Base-by-base conservation (phyloP, 805 yeast species). In the Peterozyma toletana region DNA sequence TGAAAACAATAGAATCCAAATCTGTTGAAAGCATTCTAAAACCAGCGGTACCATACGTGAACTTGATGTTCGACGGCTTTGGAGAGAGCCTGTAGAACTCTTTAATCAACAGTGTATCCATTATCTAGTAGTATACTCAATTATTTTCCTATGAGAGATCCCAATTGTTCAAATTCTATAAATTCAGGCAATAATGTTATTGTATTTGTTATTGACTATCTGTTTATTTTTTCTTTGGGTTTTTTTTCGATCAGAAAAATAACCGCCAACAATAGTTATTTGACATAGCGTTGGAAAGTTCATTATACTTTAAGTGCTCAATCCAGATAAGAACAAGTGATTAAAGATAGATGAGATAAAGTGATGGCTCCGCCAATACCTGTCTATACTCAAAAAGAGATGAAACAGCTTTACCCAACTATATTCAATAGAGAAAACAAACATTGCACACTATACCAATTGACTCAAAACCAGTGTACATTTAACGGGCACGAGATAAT, bases 1-100 rank as follows among this genome's bases (percentile, higher is more conserved):
- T 73, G 60, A 78, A 86, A 62, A 87, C 84, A 30, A 90, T 91
- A 14, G 88, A 81, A 57, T 87, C 95, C 50, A 91, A 66, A 14
- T 71, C 62, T 16, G 64, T 58, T 1, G 95, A 90, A 39, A 77
- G 67, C 66, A 82, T 81, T 47, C 99, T 77, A 66, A 93, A 93
- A 9, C 99, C 99, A 2, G 99, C 99, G 1, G 99, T 93, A n/a
- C 99, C 99, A 56, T 93, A 93, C 14, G 77, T 64, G 56, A 78
- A 83, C 2, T 48, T 44, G 33, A 47, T 53, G 18, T 53, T 60
- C n/a, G 60, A 57, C 1, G 82, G 78, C 44, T 75, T 77, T 29
- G 71, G 71, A 49, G 74, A 71, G 27, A 41, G 38, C 43, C 43
- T 1, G 44, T 34, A 14, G 55, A 35, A 18, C 44, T 52, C 2